These are phyloP conservation scores for Sporothrix pallida DNA, from an alignment of 2,329 filamentous ascomycete species.

Conservation along the genomic window DNA sequence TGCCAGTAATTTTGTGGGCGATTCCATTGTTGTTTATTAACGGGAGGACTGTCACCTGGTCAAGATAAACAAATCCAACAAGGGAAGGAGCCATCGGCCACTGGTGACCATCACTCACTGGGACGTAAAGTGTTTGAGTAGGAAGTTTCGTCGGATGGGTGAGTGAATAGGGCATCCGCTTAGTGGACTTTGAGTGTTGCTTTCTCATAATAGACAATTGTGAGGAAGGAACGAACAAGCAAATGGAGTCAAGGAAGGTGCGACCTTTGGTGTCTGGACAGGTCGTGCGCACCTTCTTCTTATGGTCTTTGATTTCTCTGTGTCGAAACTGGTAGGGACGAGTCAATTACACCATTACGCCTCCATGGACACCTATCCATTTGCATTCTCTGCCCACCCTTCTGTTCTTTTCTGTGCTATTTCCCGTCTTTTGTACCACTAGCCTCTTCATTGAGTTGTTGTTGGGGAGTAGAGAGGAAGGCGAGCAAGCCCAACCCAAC, in stretches of 20 bases:
- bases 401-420: neutral
- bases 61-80: conserved; percentile 13
- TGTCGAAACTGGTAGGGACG: neutral
- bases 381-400: no score
- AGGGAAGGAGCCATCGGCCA: conserved; percentile 29
- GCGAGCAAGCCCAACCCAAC: no score
- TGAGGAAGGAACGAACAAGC: neutral
- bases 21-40: conserved; percentile 14
- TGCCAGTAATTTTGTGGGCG: neutral
- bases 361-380: neutral
- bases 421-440: neutral
- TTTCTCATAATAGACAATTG: neutral
- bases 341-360: no score
- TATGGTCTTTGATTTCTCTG: neutral
- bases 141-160: neutral
- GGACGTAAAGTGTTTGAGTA: neutral
- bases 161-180: neutral
- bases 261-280: conserved; percentile 3
- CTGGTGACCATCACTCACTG: neutral
- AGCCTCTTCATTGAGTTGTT: no score
- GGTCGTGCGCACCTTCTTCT: conserved; percentile 29
- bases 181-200: neutral
- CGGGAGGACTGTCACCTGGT: neutral
- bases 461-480: no score
- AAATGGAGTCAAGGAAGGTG: conserved; percentile 18